Conservation (phyloP, 331 rosid genomes). For the Quercus phellos region DNA sequence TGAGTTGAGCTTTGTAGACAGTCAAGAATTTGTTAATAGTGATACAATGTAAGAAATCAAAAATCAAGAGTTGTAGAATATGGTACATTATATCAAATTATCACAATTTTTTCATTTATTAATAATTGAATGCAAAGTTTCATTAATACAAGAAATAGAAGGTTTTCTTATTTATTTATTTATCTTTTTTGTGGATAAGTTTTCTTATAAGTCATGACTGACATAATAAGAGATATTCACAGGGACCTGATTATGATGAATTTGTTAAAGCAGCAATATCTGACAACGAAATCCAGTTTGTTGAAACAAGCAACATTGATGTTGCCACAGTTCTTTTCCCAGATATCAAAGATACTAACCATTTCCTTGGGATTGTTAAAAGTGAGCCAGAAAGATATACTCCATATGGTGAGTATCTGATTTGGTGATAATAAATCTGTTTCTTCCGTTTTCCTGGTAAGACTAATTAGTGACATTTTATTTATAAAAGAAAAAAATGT, state of each 20-base stretch:
- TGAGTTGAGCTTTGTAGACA: too few relatives aligned
- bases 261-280: slow-evolving; percentile 65
- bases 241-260: slow-evolving; percentile 73
- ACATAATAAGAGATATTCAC: neutral
- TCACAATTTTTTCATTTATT: neutral
- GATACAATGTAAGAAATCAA: neutral
- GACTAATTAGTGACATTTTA: neutral
- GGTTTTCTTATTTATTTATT: neutral
- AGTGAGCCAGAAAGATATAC: slow-evolving; percentile 82
- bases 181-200: too few relatives aligned
- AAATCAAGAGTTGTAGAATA: neutral
- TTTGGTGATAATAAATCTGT: neutral
- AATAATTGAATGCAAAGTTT: neutral
- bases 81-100: neutral
- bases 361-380: slow-evolving; percentile 72
- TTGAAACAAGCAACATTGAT: slow-evolving; percentile 52
- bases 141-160: neutral
- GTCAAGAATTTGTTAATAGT: too few relatives aligned
- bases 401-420: slow-evolving; percentile 61
- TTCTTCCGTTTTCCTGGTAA: neutral
- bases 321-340: slow-evolving; percentile 75
- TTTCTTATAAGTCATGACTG: too few relatives aligned
- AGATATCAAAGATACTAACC: slow-evolving; percentile 31
- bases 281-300: slow-evolving; percentile 76
- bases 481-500: too few relatives aligned